Evolutionary conservation across 1,139 yeast genomes (phyloP), one percentile per base, ranked within the genome.

Genomic region (Lodderomyces margitis): DNA sequence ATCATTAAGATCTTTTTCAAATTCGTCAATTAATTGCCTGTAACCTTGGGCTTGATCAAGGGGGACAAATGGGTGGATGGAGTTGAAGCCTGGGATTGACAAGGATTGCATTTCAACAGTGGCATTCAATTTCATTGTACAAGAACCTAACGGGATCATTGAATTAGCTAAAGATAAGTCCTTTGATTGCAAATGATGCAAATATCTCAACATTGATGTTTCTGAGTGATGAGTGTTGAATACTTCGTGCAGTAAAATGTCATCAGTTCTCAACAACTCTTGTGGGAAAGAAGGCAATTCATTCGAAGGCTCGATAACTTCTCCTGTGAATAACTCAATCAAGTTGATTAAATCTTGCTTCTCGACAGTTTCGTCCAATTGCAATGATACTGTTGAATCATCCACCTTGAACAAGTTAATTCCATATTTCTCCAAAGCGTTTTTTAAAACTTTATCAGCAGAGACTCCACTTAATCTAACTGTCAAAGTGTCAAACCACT

Each of bases 91-190:
- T 21, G 97, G 96, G 83, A 96, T 89, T 4, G 97, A 84, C 46
- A 92, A 75, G 36, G 98, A 91, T 50, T 81, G 80, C 98, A 92
- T 92, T 63, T 88, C 94, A 12, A 89, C 95, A 2, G 98, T 91
- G 40, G 96, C 85, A 59, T 92, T 92, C 57, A 92, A 76, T 66
- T 92, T 92, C 98, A 92, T 92, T 27, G 98, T 92, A 71, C 98
- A 92, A 8, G 96, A 88, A 27, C 98, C 98, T 51, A 92, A 77
- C 33, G 98, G 95, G 49, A 92, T 92, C 98, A 92, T 92, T 11
- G 97, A 87, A 60, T 89, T 87, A 21, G 98, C 96, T 49, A 92
- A 74, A 0, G 98, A 91, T 51, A 92, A 73, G 67, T 92, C 98
- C 66, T 86, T 88, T 46, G 83, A 72, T 67, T 92, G 98, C 47